Conservation (phyloP, 345 rosid genomes). For the Geranium rotundifolium region DNA sequence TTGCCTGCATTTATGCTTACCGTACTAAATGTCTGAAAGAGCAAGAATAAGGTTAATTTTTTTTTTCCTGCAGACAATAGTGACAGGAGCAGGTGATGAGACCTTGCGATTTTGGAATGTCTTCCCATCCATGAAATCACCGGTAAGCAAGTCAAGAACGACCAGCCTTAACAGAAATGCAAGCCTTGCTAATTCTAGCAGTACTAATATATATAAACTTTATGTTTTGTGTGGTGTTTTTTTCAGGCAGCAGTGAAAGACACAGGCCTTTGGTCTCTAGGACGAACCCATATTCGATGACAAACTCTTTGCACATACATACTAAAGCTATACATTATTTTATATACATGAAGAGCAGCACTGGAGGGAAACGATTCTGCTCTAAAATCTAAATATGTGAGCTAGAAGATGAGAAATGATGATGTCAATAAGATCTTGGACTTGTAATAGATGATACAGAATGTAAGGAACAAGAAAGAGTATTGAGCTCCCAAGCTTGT, state of each 20-base stretch:
- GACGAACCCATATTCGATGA: conserved; percentile 77
- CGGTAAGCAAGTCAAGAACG: conserved; percentile 26
- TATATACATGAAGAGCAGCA: too few relatives aligned
- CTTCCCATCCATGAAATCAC: conserved; percentile 75
- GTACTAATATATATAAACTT: too few relatives aligned
- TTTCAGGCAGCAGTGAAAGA: conserved; percentile 79
- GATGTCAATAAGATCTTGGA: too few relatives aligned
- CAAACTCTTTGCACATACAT: neutral
- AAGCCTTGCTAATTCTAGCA: too few relatives aligned
- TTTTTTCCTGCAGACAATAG: conserved; percentile 51
- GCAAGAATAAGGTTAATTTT: neutral
- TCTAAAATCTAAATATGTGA: too few relatives aligned
- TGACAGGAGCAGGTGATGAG: conserved; percentile 98
- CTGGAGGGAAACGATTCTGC: too few relatives aligned
- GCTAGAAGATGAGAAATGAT: too few relatives aligned
- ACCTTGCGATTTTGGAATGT: conserved; percentile 88
- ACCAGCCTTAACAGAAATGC: too few relatives aligned
- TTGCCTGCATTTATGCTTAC: neutral
- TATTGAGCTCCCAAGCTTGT: too few relatives aligned
- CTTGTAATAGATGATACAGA: too few relatives aligned
- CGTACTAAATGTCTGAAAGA: neutral
- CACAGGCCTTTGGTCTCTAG: conserved; percentile 89
- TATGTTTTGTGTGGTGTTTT: neutral
- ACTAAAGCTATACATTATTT: too few relatives aligned
- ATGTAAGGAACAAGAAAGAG: too few relatives aligned